Evolutionary conservation across 129 eudicot species (phyloP), one percentile per base, ranked within the genome.

Genomic region (Escallonia rubra): DNA sequence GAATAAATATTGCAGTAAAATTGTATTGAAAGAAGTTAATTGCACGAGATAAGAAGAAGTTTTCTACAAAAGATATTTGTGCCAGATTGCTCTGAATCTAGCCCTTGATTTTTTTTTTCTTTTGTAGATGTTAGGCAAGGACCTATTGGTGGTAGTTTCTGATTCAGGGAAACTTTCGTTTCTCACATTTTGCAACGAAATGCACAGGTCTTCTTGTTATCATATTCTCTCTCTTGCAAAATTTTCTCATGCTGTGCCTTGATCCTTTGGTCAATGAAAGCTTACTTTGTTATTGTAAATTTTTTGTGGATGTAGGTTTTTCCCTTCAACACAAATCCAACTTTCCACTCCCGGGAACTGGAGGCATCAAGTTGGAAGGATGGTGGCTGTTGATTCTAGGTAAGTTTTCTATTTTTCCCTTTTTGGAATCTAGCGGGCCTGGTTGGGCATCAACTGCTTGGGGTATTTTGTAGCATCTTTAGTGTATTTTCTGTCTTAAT

Each of bases 81-180:
- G 34, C 34, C 59, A 54, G 4, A 11, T 46, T 46, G 10, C 54
- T 12, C 70, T 71, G 52, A 57, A 61, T 38, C 39, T 57, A 45
- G 68, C 9, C 60, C 51, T 56, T 61, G 62, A 65, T 64, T 34
- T 68, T 53, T 34, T 68, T 53, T 63, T 74, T 76, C 64, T 69
- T 63, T 69, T 80, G 62, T 68, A 92, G 98, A 79, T 82, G 70
- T 85, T 45, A 57, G 96, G 84, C 57, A 87, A 81, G 72, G 99
- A 94, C 65, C 81, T 90, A 41, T 69, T 94, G 90, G 74, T 85
- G 60, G 87, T 90, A 48, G 61, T 85, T 60, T 90, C 99, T 64
- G 99, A 94, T 83, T 94, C 97, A 12, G 99, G 97, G 67, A 81
- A 85, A 78, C 96, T 94, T 51, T 89, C 99, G 10, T 77, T 94